Base-by-base conservation (phyloP, 2,329 filamentous ascomycete genomes). In the Myriosclerotinia curreyana region DNA sequence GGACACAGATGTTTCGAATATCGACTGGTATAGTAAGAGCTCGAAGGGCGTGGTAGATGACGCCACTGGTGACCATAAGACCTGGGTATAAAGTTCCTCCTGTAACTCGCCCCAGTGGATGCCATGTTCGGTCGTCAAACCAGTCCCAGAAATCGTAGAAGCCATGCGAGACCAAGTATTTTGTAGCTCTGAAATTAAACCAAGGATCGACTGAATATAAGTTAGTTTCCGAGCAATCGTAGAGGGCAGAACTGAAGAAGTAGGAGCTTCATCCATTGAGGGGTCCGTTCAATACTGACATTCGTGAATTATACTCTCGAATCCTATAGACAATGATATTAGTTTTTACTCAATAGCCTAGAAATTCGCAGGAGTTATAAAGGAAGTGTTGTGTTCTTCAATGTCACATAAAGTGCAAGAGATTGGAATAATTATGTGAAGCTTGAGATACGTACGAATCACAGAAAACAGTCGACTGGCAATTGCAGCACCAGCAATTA, bases 121-220 rank as follows among this genome's bases (percentile, higher is more conserved):
- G 94, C 95, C 95, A 99, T 86, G 95, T 99, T 81, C 95, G 88
- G 82, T 99, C 95, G 79, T 99, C 95, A 75, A 99, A 99, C 95
- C 95, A 99, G 78, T 99, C 94, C 95, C 95, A 99, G 77, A 99
- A 99, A 78, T 90, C 92, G 79, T 96, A 96, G 81, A 99, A 98
- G 73, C 95, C 95, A 87, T 99, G 86, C 75, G 94, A 86, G 64
- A 99, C 91, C 64, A 99, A 86, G 75, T 99, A 98, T 79, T 98
- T 98, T 64, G 95, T 98, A 70, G 95, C 95, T 78, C 95, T 86
- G 80, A 99, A 99, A 80, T 99, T 99, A 82, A 99, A 99, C 95
- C 95, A 99, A 44, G 95, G 95, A 79, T 99, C 95, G 80, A 99
- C 94, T 99, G 75, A 52, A 74, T 59, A 50, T 69, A 34, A 64